Evolutionary conservation across 148 eudicot species (phyloP).

Genomic region (Euryodendron excelsum): DNA sequence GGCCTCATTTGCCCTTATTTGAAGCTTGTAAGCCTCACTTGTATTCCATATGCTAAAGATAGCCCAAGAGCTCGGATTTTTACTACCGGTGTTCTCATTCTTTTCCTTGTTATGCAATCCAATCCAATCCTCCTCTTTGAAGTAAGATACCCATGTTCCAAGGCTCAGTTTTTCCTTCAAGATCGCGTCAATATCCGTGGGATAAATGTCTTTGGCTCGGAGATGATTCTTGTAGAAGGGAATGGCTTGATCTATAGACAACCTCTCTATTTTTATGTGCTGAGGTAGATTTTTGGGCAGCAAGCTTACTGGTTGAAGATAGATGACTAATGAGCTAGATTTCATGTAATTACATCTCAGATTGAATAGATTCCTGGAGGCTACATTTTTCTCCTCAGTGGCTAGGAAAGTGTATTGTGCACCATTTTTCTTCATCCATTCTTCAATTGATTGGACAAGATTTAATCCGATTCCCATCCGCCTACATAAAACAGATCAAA

Average conservation of each 20-base stretch:
- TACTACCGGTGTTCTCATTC: not conserved
- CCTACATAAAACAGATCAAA: not conserved
- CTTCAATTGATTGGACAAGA: constrained; percentile 14
- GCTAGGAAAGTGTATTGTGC: constrained; percentile 17
- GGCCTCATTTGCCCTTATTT: not conserved
- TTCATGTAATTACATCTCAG: constrained; percentile 2
- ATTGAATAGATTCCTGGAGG: constrained; percentile 8
- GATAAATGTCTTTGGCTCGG: constrained; percentile 12
- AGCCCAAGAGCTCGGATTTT: constrained; percentile 10
- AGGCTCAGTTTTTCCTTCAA: constrained; percentile 12
- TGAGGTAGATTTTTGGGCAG: not conserved
- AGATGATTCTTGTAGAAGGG: constrained; percentile 3
- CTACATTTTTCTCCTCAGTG: constrained; percentile 12
- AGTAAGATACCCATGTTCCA: constrained; percentile 11
- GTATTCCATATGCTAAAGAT: constrained; percentile 16
- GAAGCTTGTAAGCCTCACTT: constrained; percentile 5
- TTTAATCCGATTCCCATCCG: constrained; percentile 10
- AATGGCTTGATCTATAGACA: constrained; percentile 10
- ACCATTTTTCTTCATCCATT: constrained; percentile 13
- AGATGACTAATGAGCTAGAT: constrained; percentile 5
- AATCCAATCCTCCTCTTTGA: constrained; percentile 2
- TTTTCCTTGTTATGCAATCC: not conserved
- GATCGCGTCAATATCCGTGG: constrained; percentile 1
- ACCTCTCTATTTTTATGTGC: not conserved
- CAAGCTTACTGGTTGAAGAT: not conserved